Base-by-base conservation (phyloP, 1,284 basidiomycete species). In the Ceratobasidium sp. region DNA sequence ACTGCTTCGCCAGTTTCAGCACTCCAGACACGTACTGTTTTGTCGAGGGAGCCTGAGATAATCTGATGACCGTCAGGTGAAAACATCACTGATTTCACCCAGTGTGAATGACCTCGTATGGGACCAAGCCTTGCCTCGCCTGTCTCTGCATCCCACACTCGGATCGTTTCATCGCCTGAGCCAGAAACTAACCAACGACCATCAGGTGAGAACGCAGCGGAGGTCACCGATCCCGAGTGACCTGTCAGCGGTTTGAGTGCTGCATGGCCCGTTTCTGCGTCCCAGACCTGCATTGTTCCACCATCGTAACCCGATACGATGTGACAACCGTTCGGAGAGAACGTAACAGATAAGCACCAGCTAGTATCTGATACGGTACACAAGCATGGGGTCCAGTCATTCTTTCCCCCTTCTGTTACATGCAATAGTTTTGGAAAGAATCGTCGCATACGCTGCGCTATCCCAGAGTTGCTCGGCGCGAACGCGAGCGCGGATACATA, bases 1-100 rank as follows among this genome's bases (percentile, higher is more conserved):
- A 76, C 18, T 26, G 44, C 61, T 33, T 20, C n/a, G 39, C 78
- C 51, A 42, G 61, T 70, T 33, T 58, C 33, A 1, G 46, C 66
- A 46, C 69, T 66, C 78, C 78, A 79, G 7, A 77, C 12, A 12
- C 75, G 78, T 26, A 79, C 66, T 18, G 42, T 70, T n/a, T 20
- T 44, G 39, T 61, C 67, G 23, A 5, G 13, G 3, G 71, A 66
- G 9, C 60, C 61, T 9, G 72, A 75, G 23, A 46, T 73, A 13
- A 79, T 26, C 10, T 33, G 33, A 10, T 26, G 33, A 49, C 64
- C 56, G 64, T 79, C 72, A 18, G 78, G 78, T 20, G 67, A 69
- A 13, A 55, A 28, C 20, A 33, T 49, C 7, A 69, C 49, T 1
- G 63, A 64, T 9, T 10, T 3, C 33, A 64, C 63, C 4, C 9